Conservation (phyloP, 2,329 filamentous ascomycete species). For the Ophiostoma tasmaniense region DNA sequence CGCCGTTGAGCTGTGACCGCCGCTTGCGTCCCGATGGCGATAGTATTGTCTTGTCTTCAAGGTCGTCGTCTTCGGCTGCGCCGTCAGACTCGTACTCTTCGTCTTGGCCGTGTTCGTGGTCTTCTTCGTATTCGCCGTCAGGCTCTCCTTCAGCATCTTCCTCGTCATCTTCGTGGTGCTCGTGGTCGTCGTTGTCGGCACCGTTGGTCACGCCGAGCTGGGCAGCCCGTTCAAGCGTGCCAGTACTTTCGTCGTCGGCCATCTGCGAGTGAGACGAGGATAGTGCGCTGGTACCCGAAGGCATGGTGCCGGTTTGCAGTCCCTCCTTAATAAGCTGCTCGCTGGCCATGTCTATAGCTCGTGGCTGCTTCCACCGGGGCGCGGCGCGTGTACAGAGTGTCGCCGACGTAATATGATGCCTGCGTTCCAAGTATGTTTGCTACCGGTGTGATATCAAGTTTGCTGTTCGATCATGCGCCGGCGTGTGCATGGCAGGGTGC, state of each 20-base stretch:
- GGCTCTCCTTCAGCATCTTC: conserved; percentile 25
- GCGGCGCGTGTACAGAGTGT: conserved; percentile 2
- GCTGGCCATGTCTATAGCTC: conserved; percentile 34
- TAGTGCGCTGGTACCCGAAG: conserved; percentile 33
- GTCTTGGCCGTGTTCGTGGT: conserved; percentile 17
- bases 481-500: conserved; percentile 18
- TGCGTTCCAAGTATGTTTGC: background rate
- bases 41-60: conserved; percentile 20
- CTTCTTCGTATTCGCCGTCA: background rate
- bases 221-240: conserved; percentile 22
- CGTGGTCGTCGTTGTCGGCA: conserved; percentile 19
- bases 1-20: conserved; percentile 23
- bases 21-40: conserved; percentile 17
- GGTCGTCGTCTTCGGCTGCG: conserved; percentile 26
- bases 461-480: conserved; percentile 10
- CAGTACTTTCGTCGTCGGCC: conserved; percentile 28
- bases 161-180: conserved; percentile 26
- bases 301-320: conserved; percentile 46
- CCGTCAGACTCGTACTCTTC: conserved; percentile 25
- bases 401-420: background rate
- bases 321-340: conserved; percentile 50
- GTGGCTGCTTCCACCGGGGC: conserved; percentile 3
- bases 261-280: conserved; percentile 16
- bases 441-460: conserved; percentile 5
- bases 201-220: conserved; percentile 26